Conservation (phyloP, 140 eudicot genomes). For the Senecio squalidus region DNA sequence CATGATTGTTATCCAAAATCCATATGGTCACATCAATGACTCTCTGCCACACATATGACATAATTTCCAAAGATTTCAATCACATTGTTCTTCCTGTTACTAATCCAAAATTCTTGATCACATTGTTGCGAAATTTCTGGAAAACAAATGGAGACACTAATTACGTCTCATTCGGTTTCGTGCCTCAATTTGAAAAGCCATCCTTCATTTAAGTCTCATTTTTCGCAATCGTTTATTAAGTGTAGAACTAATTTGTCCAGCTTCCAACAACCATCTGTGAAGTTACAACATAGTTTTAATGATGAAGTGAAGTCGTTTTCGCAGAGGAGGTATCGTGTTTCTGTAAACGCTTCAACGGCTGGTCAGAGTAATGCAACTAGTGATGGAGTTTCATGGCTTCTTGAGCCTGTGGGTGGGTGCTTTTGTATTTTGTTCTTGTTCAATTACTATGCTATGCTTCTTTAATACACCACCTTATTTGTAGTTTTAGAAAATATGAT, state of each 20-base stretch:
- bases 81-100: constrained; percentile 10
- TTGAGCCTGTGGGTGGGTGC: constrained; percentile 79
- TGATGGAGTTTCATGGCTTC: constrained; percentile 60
- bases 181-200: constrained; percentile 21
- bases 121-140: not conserved
- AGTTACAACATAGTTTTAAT: not conserved
- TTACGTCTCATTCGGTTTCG: constrained; percentile 31
- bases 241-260: not conserved
- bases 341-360: constrained; percentile 43
- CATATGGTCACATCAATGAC: constrained; percentile 25
- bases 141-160: constrained; percentile 25
- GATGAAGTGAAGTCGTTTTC: constrained; percentile 1
- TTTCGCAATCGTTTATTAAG: constrained; percentile 16
- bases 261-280: not conserved
- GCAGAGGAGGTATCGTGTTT: constrained; percentile 17
- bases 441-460: not conserved
- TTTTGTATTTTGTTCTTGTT: not conserved
- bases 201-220: constrained; percentile 7
- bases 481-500: too few relatives aligned
- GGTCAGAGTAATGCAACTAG: constrained; percentile 25
- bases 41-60: constrained; percentile 33
- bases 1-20: constrained; percentile 18
- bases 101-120: constrained; percentile 10
- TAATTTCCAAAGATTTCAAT: constrained; percentile 8
- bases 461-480: too few relatives aligned